Base-by-base conservation (phyloP, 2,329 filamentous ascomycete genomes). In the Fusarium xylarioides region DNA sequence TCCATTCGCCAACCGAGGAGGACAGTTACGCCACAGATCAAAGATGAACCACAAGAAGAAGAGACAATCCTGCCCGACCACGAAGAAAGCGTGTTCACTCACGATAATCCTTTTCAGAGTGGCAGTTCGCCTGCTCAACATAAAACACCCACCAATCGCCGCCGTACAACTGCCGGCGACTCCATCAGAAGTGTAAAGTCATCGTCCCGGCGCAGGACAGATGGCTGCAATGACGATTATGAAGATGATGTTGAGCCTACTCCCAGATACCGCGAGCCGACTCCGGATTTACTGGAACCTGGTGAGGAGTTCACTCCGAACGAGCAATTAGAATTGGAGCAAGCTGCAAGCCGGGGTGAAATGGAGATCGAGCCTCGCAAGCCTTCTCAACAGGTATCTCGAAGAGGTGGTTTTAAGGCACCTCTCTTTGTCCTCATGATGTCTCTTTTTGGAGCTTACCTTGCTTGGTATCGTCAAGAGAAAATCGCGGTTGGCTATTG, bases 401-500 rank as follows among this genome's bases (percentile, higher is more conserved):
- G 81, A 11, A 85, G 85, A 65, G 81, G 85, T 14, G 86, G 86
- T 30, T 83, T 91, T 37, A 88, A 89, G 66, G 90, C 90, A 1
- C 91, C 94, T 21, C 86, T 95, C 5, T 90, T 90, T 80, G 89
- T 95, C 11, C 85, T 98, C 5, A 80, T 95, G 7, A 80, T 93
- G 26, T 91, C 92, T 0, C 83, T 96, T 15, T 81, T 96, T 11
- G 88, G 88, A 37, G 90, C 92, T 2, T 94, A 97, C 72, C 92
- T 88, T 35, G 89, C 89, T 14, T 96, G 95, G 89, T 99, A 95
- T 85, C 88, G 95, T 54, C 94, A 97, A 80, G 96, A 99, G 82
- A 98, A 98, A 86, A 86, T 97, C n/a, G 92, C 94, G 21, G 94
- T 98, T 26, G 96, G 97, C 38, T 99, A 97, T 80, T 99, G 96